These are phyloP conservation scores for Polygonum maritimum DNA, from an alignment of 148 eudicot genomes.

Conservation along the genomic window DNA sequence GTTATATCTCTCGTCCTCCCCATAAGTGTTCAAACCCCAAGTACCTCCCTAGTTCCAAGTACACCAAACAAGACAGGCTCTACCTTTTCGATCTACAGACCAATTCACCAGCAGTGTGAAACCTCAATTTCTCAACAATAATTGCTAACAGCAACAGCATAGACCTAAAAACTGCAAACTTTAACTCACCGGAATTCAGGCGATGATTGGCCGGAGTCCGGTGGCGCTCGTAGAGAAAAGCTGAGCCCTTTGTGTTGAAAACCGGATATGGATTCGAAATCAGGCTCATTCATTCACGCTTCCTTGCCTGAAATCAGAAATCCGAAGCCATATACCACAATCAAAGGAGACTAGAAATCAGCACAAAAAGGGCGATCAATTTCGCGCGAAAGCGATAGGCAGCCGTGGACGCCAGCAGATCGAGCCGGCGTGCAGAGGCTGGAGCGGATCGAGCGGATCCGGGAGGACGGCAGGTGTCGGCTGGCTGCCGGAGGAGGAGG, in stretches of 20 bases:
- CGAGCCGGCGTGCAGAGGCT: not conserved
- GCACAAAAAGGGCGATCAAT: not conserved
- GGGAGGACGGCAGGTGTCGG: not conserved
- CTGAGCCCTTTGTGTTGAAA: not conserved
- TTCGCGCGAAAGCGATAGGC: not conserved
- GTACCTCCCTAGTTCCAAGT: not conserved
- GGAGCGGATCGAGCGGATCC: not conserved
- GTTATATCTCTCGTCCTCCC: slow-evolving; percentile 6
- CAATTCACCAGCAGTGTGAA: not conserved
- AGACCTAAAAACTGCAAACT: not conserved
- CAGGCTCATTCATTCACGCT: not conserved
- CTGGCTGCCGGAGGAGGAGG: not conserved
- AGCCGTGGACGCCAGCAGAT: not conserved
- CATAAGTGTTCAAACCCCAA: not conserved
- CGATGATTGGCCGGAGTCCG: not conserved
- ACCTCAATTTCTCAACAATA: not conserved
- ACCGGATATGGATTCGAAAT: not conserved
- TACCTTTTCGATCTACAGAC: not conserved
- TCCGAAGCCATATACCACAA: not conserved
- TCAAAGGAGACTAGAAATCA: not conserved
- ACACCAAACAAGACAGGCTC: not conserved
- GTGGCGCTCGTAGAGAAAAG: not conserved
- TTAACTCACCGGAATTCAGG: not conserved
- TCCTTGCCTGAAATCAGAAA: not conserved
- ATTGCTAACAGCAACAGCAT: not conserved